Evolutionary conservation across 176 grass and related monocot species (phyloP).

Genomic region (Zoysia pacifica): DNA sequence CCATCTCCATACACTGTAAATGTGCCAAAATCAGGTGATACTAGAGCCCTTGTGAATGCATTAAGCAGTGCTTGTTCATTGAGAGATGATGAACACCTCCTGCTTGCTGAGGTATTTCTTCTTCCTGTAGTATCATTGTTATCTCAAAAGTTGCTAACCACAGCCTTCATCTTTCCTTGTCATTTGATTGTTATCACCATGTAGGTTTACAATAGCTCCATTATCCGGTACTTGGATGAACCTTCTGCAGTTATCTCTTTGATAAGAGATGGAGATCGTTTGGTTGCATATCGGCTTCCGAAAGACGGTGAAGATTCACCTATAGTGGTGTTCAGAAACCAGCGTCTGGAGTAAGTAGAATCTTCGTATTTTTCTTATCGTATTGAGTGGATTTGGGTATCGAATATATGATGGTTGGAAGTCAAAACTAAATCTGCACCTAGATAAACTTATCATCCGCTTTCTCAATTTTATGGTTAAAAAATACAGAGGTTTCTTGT

Average conservation of each 20-base stretch:
- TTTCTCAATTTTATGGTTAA: conserved; percentile 14
- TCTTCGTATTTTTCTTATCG: conserved; percentile 24
- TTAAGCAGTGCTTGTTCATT: conserved; percentile 72
- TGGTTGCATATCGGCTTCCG: conserved; percentile 76
- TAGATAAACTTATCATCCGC: neutral
- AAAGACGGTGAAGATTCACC: conserved; percentile 72
- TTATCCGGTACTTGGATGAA: conserved; percentile 87
- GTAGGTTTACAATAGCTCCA: conserved; percentile 76
- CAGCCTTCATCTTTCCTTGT: conserved; percentile 24
- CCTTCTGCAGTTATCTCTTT: conserved; percentile 82
- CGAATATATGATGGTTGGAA: conserved; percentile 12
- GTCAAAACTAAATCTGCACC: conserved; percentile 18
- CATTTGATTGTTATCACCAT: conserved; percentile 14
- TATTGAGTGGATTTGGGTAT: conserved; percentile 14
- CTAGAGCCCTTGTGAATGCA: conserved; percentile 61
- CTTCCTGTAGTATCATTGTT: conserved; percentile 21
- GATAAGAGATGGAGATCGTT: conserved; percentile 84
- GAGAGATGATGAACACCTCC: conserved; percentile 69
- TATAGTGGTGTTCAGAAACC: conserved; percentile 79
- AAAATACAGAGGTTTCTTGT: neutral
- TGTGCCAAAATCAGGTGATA: conserved; percentile 75
- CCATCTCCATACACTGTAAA: conserved; percentile 76
- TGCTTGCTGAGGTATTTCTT: conserved; percentile 79
- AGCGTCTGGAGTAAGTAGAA: conserved; percentile 75
- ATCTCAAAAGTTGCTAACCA: conserved; percentile 12